Conservation (phyloP, 2,329 filamentous ascomycete species). For the Pseudopyrenochaeta lycopersici region DNA sequence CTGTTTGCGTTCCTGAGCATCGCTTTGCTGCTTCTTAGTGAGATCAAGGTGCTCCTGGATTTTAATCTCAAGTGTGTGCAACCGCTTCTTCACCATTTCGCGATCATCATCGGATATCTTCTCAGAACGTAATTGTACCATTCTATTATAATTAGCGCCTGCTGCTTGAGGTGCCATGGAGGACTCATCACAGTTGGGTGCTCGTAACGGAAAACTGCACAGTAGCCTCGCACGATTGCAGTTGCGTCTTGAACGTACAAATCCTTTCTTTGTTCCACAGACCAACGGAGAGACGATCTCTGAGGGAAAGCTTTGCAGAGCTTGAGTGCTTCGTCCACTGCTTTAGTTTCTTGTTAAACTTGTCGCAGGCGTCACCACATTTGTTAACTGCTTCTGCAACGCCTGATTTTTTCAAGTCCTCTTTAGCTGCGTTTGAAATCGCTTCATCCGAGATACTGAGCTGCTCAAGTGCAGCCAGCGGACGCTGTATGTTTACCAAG, state of each 20-base stretch:
- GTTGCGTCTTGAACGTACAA: conserved; percentile 9
- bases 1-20: conserved; percentile 3
- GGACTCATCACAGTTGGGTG: conserved; percentile 16
- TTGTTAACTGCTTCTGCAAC: conserved; percentile 20
- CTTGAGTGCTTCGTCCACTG: conserved; percentile 25
- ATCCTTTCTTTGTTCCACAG: conserved; percentile 24
- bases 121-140: conserved; percentile 14
- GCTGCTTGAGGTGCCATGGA: not conserved
- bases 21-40: conserved; percentile 11
- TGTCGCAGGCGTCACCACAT: conserved; percentile 14
- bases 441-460: conserved; percentile 9
- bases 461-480: conserved; percentile 15
- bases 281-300: conserved; percentile 16
- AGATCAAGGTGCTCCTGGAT: conserved; percentile 16
- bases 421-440: conserved; percentile 5
- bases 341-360: conserved; percentile 14
- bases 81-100: conserved; percentile 1
- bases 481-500: conserved; percentile 13
- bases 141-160: not conserved
- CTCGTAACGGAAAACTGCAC: conserved; percentile 18
- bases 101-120: conserved; percentile 1
- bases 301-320: conserved; percentile 1
- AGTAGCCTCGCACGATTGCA: conserved; percentile 16
- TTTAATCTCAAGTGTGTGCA: conserved; percentile 13
- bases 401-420: conserved; percentile 16